Evolutionary conservation across 2,329 filamentous ascomycete species (phyloP), one percentile per base, ranked within the genome.

Genomic region (Penicillium sp.): DNA sequence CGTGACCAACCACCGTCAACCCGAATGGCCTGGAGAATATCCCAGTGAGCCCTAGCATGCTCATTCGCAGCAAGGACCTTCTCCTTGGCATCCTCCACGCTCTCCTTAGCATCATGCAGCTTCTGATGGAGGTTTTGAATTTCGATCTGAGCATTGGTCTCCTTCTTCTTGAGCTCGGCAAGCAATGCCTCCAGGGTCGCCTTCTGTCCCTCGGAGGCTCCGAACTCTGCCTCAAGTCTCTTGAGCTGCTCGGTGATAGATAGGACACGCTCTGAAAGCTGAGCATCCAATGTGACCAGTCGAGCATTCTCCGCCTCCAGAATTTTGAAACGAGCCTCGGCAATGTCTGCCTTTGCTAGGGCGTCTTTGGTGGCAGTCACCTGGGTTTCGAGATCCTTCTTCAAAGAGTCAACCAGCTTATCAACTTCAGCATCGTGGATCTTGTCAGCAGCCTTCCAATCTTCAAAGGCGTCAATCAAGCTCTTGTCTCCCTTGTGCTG

Each of bases 1-100:
- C 36, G 46, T 21, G 29, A 13, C 46, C 46, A 48, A 22, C 46
- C 24, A 41, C 46, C 46, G n/a, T 48, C 46, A 18, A 29, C 34
- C 18, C 46, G 46, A 22, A 48, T 48, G 34, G 34, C 27, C 34
- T 48, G n/a, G 21, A 48, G 46, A 41, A 14, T 22, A 14, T 48
- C 13, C 46, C 46, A 48, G 46, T 48, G 46, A 24, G 4, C 3
- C 13, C 41, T 48, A 13, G 46, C 46, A 21, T 48, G 46, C 3
- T 24, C 34, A 4, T 40, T 27, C 6, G 34, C 34, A 3, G 3
- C 34, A 18, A 24, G 32, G 14, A 48, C 46, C 34, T 48, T 5
- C 21, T 48, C 14, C 24, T 40, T 48, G 22, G 34, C 34, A n/a
- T 10, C 21, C 34, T 40, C 34, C n/a, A 48, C 34, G 7, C 18